Conservation (phyloP, 768 basidiomycete species). For the Macrolepiota albuminosa region DNA sequence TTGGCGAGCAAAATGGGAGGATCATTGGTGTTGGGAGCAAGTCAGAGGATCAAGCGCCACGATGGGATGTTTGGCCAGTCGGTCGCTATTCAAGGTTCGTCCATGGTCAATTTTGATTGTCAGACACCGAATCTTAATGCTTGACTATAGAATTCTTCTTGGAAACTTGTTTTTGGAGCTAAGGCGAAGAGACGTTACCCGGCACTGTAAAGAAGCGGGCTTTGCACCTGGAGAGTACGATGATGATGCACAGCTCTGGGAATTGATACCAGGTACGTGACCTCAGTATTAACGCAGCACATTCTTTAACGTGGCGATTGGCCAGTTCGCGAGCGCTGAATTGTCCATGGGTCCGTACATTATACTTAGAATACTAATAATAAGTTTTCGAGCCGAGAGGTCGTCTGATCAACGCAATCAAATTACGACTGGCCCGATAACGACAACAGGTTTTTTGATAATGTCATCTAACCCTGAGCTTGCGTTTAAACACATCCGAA, state of each 20-base stretch:
- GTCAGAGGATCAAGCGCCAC: conserved; percentile 8
- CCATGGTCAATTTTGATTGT: no score
- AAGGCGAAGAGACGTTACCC: neutral
- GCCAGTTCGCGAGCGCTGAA: neutral
- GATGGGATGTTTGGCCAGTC: conserved; percentile 10
- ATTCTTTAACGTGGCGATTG: neutral
- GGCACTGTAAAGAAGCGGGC: conserved; percentile 3
- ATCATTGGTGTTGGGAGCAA: conserved; percentile 1
- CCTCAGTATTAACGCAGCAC: neutral
- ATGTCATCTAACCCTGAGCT: neutral
- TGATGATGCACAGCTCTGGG: conserved; percentile 9
- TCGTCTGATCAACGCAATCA: neutral
- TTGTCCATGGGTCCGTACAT: neutral
- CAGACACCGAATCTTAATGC: neutral
- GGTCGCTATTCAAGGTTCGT: conserved; percentile 8
- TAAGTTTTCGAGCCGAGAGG: neutral
- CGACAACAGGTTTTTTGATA: neutral
- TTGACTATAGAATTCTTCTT: neutral
- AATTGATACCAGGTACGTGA: conserved; percentile 3
- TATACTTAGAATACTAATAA: neutral
- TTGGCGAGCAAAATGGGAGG: conserved; percentile 6
- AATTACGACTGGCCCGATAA: neutral
- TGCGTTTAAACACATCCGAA: neutral
- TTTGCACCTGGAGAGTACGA: conserved; percentile 10
- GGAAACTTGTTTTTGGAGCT: conserved; percentile 7